Evolutionary conservation across 2,329 filamentous ascomycete genomes (phyloP).

Genomic region (Davidsoniella australis): DNA sequence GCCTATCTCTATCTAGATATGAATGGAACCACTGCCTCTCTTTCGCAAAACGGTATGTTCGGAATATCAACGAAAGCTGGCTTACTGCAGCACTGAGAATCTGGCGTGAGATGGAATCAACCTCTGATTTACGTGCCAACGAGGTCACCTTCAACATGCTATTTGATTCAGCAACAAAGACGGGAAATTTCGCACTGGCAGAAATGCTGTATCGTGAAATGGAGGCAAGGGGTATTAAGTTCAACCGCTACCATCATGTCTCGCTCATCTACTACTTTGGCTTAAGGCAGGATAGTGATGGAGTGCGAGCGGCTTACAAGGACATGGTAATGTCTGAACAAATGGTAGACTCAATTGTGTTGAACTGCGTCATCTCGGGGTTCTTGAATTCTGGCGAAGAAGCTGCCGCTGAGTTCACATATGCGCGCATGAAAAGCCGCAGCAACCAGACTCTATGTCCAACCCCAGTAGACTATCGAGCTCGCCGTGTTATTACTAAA

Average conservation of each 20-base stretch:
- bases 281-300: slow-evolving; percentile 53
- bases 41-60: slow-evolving; percentile 57
- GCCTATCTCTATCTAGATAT: slow-evolving; percentile 45
- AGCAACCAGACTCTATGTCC: slow-evolving; percentile 21
- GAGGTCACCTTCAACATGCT: slow-evolving; percentile 85
- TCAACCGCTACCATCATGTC: slow-evolving; percentile 67
- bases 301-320: slow-evolving; percentile 59
- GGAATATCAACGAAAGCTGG: slow-evolving; percentile 16
- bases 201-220: slow-evolving; percentile 78
- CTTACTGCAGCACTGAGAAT: slow-evolving; percentile 44
- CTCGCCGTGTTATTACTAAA: slow-evolving; percentile 33
- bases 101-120: slow-evolving; percentile 81
- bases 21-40: slow-evolving; percentile 79
- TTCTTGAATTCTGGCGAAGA: slow-evolving; percentile 63
- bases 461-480: slow-evolving; percentile 26
- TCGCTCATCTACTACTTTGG: slow-evolving; percentile 75
- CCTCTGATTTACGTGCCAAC: slow-evolving; percentile 46
- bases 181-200: slow-evolving; percentile 66
- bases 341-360: slow-evolving; percentile 68
- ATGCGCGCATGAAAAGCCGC: slow-evolving; percentile 62
- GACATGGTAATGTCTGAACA: slow-evolving; percentile 74
- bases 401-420: slow-evolving; percentile 60
- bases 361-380: slow-evolving; percentile 74
- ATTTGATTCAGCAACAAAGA: slow-evolving; percentile 74
- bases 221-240: slow-evolving; percentile 45